Evolutionary conservation across 2,329 filamentous ascomycete genomes (phyloP), one percentile per base, ranked within the genome.

Genomic region (Akanthomyces lecanii): DNA sequence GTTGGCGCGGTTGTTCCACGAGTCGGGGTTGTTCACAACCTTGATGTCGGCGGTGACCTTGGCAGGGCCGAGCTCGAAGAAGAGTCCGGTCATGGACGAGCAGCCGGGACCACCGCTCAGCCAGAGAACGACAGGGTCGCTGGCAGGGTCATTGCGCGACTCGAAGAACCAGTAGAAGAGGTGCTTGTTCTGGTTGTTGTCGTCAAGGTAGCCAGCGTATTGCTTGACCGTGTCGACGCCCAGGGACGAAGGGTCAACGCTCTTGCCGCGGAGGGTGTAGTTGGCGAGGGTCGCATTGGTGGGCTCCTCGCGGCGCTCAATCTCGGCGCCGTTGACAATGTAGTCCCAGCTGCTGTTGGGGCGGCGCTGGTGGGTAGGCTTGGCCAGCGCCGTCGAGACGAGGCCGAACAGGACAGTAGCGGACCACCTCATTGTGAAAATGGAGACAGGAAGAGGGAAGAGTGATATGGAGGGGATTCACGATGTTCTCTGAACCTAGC

Each of bases 81-180:
- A 98, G 63, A 99, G 87, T 67, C 95, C 95, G 67, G 93, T 98
- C 72, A 99, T 83, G 61, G 94, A 98, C 30, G 94, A 98, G 83
- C 95, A 99, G 71, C 95, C 95, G 48, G 95, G 95, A 69, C 95
- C 95, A 69, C 95, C 95, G 72, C 98, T 98, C 73, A 98, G 84
- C 86, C 94, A 96, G 68, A 97, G 85, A 61, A 98, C 89, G 54
- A 98, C 92, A 54, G 95, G 95, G 76, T 98, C 95, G 73, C 94
- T 98, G 85, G 93, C 86, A 68, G 95, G 95, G 76, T 99, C 92
- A 73, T 97, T 97, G 72, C 95, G 90, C 59, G 95, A 98, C 80
- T 99, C 95, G 71, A 99, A 99, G 87, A 99, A 99, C 95, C 92
- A 99, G 81, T 98, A 99, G 77, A 99, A 99, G 65, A 99, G 80